Evolutionary conservation across 768 basidiomycete genomes (phyloP).

Genomic region (Hydnomerulius pinastri): DNA sequence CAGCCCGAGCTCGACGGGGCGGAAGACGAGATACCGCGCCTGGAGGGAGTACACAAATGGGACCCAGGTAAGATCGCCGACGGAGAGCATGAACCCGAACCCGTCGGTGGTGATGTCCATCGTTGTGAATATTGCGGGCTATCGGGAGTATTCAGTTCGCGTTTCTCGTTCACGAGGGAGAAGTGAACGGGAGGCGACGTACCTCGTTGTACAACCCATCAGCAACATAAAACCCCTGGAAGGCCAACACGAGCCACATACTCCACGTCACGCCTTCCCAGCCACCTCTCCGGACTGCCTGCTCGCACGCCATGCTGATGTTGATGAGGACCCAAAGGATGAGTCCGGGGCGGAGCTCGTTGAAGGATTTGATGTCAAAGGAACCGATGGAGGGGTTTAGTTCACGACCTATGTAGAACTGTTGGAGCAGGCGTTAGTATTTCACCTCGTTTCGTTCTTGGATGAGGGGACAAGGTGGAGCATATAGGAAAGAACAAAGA

Average conservation of each 20-base stretch:
- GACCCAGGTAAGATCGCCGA: slow-evolving; percentile 92
- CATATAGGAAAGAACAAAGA: neutral
- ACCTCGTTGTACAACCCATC: slow-evolving; percentile 94
- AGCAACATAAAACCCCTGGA: slow-evolving; percentile 85
- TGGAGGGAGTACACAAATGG: slow-evolving; percentile 94
- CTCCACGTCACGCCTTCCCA: slow-evolving; percentile 75
- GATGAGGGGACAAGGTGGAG: no score
- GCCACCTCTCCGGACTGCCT: slow-evolving; percentile 77
- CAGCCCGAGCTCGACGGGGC: slow-evolving; percentile 75
- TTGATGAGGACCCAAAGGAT: slow-evolving; percentile 90
- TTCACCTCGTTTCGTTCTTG: no score
- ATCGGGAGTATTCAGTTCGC: no score
- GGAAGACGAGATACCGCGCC: slow-evolving; percentile 93
- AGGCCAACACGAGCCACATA: slow-evolving; percentile 84
- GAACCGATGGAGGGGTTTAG: slow-evolving; percentile 84
- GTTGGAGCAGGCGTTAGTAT: neutral
- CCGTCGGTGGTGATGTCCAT: slow-evolving; percentile 99
- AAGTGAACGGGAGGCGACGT: slow-evolving; percentile 14
- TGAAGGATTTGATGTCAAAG: slow-evolving; percentile 71
- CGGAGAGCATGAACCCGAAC: slow-evolving; percentile 96
- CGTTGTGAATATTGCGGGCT: slow-evolving; percentile 88
- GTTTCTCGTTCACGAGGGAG: neutral
- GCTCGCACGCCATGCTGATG: slow-evolving; percentile 88
- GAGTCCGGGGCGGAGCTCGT: slow-evolving; percentile 56
- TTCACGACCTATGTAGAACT: slow-evolving; percentile 95